Evolutionary conservation across 352 stramenopile genomes (phyloP).

Genomic region (Peronospora farinosa): DNA sequence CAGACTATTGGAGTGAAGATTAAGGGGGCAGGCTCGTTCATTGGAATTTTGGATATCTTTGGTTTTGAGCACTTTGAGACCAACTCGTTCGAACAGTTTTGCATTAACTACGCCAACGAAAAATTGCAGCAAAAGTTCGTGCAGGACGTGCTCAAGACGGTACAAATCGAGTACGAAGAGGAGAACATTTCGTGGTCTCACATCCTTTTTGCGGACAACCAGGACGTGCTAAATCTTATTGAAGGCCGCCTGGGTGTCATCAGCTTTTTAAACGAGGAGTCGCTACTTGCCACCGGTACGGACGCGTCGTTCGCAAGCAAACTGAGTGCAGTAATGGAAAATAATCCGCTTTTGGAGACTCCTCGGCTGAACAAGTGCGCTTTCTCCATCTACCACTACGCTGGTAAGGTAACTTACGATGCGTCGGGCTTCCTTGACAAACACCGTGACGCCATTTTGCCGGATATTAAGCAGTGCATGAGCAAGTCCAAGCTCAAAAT

Average conservation of each 20-base stretch:
- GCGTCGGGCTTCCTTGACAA: slow-evolving; percentile 80
- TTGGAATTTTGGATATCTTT: slow-evolving; percentile 92
- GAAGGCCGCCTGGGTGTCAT: slow-evolving; percentile 86
- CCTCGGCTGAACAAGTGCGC: slow-evolving; percentile 76
- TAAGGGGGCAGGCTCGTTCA: slow-evolving; percentile 56
- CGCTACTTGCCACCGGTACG: slow-evolving; percentile 70
- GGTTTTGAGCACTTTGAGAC: slow-evolving; percentile 89
- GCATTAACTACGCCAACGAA: slow-evolving; percentile 92
- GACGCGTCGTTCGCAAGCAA: slow-evolving; percentile 87
- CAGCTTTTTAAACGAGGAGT: slow-evolving; percentile 88
- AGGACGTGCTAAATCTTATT: slow-evolving; percentile 87
- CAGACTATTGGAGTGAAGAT: slow-evolving; percentile 76
- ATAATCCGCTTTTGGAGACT: slow-evolving; percentile 80
- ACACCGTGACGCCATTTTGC: slow-evolving; percentile 75
- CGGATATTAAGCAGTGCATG: slow-evolving; percentile 84
- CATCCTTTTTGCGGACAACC: slow-evolving; percentile 87
- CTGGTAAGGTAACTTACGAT: slow-evolving; percentile 82
- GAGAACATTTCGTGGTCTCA: slow-evolving; percentile 89
- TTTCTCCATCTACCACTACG: slow-evolving; percentile 85
- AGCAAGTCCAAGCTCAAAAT: slow-evolving; percentile 59
- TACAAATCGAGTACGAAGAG: slow-evolving; percentile 87
- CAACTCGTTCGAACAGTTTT: slow-evolving; percentile 91
- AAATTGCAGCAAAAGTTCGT: slow-evolving; percentile 88
- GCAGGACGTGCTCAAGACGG: slow-evolving; percentile 90
- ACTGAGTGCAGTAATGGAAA: slow-evolving; percentile 80